Percentiles rank a stretch among this genome's conserved stretches.
Evolutionary conservation across 1,139 yeast genomes (phyloP).

Genomic region (Geotrichum bryndzae): DNA sequence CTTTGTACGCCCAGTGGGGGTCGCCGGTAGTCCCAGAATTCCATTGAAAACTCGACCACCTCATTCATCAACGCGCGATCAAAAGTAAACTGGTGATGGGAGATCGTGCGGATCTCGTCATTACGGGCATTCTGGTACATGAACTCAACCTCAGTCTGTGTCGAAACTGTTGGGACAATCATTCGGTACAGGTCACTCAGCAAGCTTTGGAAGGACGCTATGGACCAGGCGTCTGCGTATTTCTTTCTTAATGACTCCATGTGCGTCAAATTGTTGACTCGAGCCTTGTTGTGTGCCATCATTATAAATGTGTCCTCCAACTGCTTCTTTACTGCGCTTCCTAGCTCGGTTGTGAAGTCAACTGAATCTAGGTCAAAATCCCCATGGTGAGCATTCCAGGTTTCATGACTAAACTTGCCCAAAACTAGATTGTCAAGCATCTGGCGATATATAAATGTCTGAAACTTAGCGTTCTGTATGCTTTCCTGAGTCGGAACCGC

Average conservation of each 20-base stretch:
- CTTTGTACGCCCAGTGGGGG: slow-evolving; percentile 28
- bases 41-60: slow-evolving; percentile 25
- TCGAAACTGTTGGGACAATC: neutral
- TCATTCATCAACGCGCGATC: slow-evolving; percentile 21
- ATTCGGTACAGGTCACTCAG: neutral
- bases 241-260: neutral
- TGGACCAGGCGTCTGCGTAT: neutral
- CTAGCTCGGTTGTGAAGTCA: neutral
- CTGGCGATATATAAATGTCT: slow-evolving; percentile 30
- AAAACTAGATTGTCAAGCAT: slow-evolving; percentile 22
- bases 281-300: neutral
- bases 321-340: neutral
- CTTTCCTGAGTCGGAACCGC: slow-evolving; percentile 25
- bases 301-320: neutral
- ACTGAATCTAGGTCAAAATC: neutral
- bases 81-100: slow-evolving; percentile 20
- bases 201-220: neutral
- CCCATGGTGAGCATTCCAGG: neutral
- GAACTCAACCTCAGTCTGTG: slow-evolving; percentile 5
- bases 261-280: neutral
- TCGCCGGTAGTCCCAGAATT: slow-evolving; percentile 28
- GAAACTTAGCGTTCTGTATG: slow-evolving; percentile 33
- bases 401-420: neutral
- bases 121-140: neutral
- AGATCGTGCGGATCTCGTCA: slow-evolving; percentile 16